Evolutionary conservation across 805 yeast genomes (phyloP), one percentile per base, ranked within the genome.

Genomic region (Wickerhamiella cacticola): DNA sequence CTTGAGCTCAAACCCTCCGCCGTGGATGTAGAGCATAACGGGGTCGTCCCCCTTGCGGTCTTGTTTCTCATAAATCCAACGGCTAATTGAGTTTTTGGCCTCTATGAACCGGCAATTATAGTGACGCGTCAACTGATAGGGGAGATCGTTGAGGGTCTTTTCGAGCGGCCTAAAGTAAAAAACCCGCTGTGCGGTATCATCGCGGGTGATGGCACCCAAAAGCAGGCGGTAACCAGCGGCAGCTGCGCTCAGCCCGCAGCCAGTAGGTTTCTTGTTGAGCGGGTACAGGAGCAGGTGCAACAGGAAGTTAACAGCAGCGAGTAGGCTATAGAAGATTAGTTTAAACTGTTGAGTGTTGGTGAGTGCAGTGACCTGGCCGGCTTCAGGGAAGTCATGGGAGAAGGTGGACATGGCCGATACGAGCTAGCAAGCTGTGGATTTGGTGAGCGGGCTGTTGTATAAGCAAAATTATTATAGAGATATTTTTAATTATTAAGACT

Each of bases 11-110:
- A 15, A 43, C 22, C 31, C 46, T 7, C 46, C 46, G n/a, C 46
- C 46, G 40, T 43, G 46, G 16, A 43, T 7, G 16, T 33, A 43
- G 10, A 23, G 8, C 26, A 43, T 43, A 7, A 43, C 46, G 19
- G 46, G 46, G 31, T 43, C 46, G 4, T 43, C 15, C 19, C 5
- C 8, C 3, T 40, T 43, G 31, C 46, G 46, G 31, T 19, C 16
- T 8, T 15, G 19, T 13, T 13, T 18, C 40, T 43, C 46, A 16
- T 43, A 28, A 5, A 43, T 19, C 46, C 46, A 43, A 28, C 46
- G 39, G 16, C 41, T 21, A 23, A 23, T 23, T 7, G 35, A 19
- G 15, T 21, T n/a, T n/a, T 31, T 23, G 5, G 46, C 25, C 4
- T 15, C 46, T 3, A 3, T 22, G 16, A 43, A 22, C 3, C 19